A percentile compares a stretch with the other conserved stretches of the same genome.
phyloP scores from a whole-genome alignment of 495 filamentous ascomycete species.

The Bacidia rubella region DNA sequence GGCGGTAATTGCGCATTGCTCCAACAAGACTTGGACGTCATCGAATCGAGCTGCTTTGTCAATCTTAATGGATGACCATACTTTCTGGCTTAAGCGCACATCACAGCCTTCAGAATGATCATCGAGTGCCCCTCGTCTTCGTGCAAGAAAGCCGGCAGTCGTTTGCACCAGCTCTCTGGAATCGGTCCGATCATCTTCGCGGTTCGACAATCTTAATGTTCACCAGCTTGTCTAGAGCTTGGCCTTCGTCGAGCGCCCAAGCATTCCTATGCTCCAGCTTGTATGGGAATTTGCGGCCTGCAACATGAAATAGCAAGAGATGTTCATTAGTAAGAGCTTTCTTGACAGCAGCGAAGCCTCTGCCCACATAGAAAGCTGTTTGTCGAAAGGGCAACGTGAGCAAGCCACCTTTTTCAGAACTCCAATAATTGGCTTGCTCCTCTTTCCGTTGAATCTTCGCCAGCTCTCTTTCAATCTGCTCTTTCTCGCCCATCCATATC shows the following conservation, averaged over 20 bases:
- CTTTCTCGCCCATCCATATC: slow-evolving; percentile 18
- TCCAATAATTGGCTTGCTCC: slow-evolving; percentile 6
- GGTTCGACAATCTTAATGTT: slow-evolving; percentile 9
- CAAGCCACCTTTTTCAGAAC: slow-evolving; percentile 19
- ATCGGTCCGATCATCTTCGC: background rate
- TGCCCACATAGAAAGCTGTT: slow-evolving; percentile 24
- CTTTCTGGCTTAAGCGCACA: too few species aligned
- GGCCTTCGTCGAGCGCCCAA: slow-evolving; percentile 17
- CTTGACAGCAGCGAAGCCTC: slow-evolving; percentile 27
- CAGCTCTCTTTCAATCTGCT: slow-evolving; percentile 13
- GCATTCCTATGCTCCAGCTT: slow-evolving; percentile 15
- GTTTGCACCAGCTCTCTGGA: too few species aligned
- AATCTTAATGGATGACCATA: too few species aligned
- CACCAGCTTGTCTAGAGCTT: slow-evolving; percentile 15
- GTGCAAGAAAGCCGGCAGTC: too few species aligned
- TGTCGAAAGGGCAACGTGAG: slow-evolving; percentile 28
- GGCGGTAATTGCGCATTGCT: background rate
- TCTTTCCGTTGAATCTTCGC: background rate
- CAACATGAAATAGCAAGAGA: slow-evolving; percentile 32
- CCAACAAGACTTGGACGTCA: background rate
- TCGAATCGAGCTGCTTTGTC: too few species aligned
- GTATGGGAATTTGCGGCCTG: slow-evolving; percentile 22
- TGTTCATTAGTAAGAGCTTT: slow-evolving; percentile 34
- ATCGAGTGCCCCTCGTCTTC: too few species aligned
- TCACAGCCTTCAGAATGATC: too few species aligned